Conservation (phyloP, 2,329 filamentous ascomycete species). For the Xylaria sp. region DNA sequence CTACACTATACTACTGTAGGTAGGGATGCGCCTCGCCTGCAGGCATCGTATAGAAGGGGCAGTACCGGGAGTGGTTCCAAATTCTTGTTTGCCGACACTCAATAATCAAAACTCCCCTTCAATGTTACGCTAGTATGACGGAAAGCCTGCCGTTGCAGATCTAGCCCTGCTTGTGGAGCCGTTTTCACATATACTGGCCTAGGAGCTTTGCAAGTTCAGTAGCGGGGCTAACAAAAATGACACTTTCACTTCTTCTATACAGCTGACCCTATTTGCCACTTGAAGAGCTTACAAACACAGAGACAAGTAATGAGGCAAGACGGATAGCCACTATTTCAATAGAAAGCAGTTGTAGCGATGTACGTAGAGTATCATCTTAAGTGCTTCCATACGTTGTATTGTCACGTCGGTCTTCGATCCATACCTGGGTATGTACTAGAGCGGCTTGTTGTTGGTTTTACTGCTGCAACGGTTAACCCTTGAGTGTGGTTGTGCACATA, state of each 20-base stretch:
- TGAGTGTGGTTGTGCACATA: not conserved
- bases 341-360: too few species aligned
- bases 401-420: not conserved
- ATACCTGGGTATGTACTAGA: not conserved
- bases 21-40: conserved; percentile 23
- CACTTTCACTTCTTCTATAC: not conserved
- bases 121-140: conserved; percentile 15
- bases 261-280: too few species aligned
- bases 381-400: not conserved
- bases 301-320: too few species aligned
- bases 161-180: conserved; percentile 26
- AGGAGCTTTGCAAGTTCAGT: conserved; percentile 2
- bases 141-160: conserved; percentile 24
- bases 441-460: not conserved
- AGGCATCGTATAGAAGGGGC: conserved; percentile 23
- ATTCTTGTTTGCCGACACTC: conserved; percentile 24
- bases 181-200: conserved; percentile 5
- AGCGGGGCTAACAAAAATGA: not conserved
- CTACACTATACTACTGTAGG: not conserved
- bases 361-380: too few species aligned
- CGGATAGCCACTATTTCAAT: too few species aligned
- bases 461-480: not conserved
- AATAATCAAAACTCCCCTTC: conserved; percentile 12
- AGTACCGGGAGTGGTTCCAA: conserved; percentile 9
- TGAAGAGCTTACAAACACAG: too few species aligned